phyloP scores from a whole-genome alignment of 139 green algal genomes.

The Chlamydomonas sphaeroides region DNA sequence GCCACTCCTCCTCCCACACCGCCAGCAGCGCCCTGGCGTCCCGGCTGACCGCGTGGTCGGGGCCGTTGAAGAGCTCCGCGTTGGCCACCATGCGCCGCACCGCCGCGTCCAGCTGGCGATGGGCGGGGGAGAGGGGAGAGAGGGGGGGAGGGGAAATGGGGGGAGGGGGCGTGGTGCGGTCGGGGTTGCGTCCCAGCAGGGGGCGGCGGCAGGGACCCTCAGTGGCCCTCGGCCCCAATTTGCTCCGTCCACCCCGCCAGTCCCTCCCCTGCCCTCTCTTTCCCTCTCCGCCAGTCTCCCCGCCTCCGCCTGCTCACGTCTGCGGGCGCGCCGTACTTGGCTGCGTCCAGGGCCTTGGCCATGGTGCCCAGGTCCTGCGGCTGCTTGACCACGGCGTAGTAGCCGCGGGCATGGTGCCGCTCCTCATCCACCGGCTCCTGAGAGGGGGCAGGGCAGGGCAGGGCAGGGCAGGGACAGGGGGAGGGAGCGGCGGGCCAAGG shows the following conservation, averaged over 20 bases:
- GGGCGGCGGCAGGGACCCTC: no score
- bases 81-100: slow-evolving; percentile 22
- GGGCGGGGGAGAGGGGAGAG: neutral
- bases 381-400: slow-evolving; percentile 26
- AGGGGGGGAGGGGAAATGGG: no score
- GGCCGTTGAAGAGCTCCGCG: slow-evolving; percentile 16
- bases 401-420: neutral
- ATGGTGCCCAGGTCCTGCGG: slow-evolving; percentile 36
- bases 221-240: no score
- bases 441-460: no score
- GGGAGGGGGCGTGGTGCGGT: no score
- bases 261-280: no score
- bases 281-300: no score
- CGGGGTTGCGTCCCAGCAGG: no score
- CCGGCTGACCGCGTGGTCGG: slow-evolving; percentile 8
- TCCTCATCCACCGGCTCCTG: slow-evolving; percentile 38
- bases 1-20: slow-evolving; percentile 22
- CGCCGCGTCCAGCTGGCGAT: slow-evolving; percentile 2
- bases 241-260: no score
- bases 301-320: no score
- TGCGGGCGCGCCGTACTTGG: neutral
- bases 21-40: neutral
- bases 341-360: neutral
- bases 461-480: no score
- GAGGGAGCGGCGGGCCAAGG: no score